phyloP scores from a whole-genome alignment of 78 protist species.

The Dictyostelium capitatum region DNA sequence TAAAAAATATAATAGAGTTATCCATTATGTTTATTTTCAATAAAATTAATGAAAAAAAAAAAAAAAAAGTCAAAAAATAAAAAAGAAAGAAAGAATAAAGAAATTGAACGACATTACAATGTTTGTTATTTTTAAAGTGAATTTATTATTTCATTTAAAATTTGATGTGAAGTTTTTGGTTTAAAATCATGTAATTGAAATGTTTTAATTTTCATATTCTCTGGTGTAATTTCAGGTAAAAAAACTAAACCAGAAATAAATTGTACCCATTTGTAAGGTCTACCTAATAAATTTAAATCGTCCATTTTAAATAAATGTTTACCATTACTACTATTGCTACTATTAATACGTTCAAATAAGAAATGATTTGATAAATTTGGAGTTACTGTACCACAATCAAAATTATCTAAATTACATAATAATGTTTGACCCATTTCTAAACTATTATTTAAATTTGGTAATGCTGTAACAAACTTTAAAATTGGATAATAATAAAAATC shows the following conservation, averaged over 20 bases:
- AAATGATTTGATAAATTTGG: conserved; percentile 62
- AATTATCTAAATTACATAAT: conserved; percentile 23
- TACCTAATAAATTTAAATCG: conserved; percentile 15
- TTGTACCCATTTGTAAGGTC: conserved; percentile 76
- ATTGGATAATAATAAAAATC: conserved; percentile 68
- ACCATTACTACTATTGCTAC: background rate
- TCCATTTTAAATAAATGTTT: conserved; percentile 25
- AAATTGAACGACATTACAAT: background rate
- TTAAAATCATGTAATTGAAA: conserved; percentile 40
- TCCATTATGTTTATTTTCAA: too few relatives aligned
- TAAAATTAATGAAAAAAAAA: too few relatives aligned
- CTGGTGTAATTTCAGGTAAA: conserved; percentile 38
- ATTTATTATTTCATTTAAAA: conserved; percentile 15
- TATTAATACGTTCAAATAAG: conserved; percentile 20
- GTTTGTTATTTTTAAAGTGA: background rate
- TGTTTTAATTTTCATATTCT: background rate
- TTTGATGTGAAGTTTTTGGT: conserved; percentile 68
- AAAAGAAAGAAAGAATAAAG: background rate
- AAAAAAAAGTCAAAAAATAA: too few relatives aligned
- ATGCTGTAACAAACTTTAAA: conserved; percentile 56
- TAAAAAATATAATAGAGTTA: too few relatives aligned
- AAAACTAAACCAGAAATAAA: conserved; percentile 62
- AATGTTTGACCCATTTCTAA: background rate
- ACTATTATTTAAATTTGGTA: conserved; percentile 11
- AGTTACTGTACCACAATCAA: conserved; percentile 52